These are phyloP conservation scores for Dendrostoma leiphaemia DNA, from an alignment of 2,329 filamentous ascomycete species.

Conservation along the genomic window DNA sequence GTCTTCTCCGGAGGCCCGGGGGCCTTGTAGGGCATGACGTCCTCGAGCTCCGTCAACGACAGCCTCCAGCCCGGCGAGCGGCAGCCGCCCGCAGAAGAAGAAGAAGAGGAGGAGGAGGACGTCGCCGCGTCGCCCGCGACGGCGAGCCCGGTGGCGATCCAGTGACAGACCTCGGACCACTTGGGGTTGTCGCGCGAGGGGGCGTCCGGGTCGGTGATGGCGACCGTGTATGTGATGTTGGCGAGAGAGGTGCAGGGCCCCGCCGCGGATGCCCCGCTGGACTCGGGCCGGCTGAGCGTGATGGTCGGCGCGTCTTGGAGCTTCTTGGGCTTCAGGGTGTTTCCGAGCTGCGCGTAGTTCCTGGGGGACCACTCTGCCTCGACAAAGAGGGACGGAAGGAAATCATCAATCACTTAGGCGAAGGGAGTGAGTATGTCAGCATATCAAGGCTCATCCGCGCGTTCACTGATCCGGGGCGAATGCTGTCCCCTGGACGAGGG, in stretches of 20 bases:
- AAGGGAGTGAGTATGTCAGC: neutral
- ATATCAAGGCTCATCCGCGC: too few relatives aligned
- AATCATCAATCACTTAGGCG: slow-evolving; percentile 54
- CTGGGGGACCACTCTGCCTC: slow-evolving; percentile 44
- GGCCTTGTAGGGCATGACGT: slow-evolving; percentile 39
- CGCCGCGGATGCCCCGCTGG: slow-evolving; percentile 9
- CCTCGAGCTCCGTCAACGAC: slow-evolving; percentile 22
- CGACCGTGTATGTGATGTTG: slow-evolving; percentile 29
- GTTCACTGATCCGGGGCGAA: too few relatives aligned
- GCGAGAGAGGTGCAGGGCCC: neutral
- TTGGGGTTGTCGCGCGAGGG: slow-evolving; percentile 39
- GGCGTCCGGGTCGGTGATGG: slow-evolving; percentile 42
- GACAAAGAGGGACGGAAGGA: slow-evolving; percentile 52
- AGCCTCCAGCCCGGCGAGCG: neutral
- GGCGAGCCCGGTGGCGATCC: slow-evolving; percentile 37
- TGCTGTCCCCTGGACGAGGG: too few relatives aligned
- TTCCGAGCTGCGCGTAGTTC: slow-evolving; percentile 48
- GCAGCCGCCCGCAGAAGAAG: too few relatives aligned
- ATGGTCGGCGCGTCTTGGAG: slow-evolving; percentile 34
- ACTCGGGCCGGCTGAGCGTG: slow-evolving; percentile 24
- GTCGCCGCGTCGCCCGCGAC: slow-evolving; percentile 12
- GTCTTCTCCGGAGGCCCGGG: slow-evolving; percentile 40
- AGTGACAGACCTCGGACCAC: slow-evolving; percentile 46
- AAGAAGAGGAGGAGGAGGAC: slow-evolving; percentile 14
- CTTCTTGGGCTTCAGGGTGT: slow-evolving; percentile 38